Base-by-base conservation (phyloP, 768 basidiomycete species). In the Rhodosporidiobolus sp. region DNA sequence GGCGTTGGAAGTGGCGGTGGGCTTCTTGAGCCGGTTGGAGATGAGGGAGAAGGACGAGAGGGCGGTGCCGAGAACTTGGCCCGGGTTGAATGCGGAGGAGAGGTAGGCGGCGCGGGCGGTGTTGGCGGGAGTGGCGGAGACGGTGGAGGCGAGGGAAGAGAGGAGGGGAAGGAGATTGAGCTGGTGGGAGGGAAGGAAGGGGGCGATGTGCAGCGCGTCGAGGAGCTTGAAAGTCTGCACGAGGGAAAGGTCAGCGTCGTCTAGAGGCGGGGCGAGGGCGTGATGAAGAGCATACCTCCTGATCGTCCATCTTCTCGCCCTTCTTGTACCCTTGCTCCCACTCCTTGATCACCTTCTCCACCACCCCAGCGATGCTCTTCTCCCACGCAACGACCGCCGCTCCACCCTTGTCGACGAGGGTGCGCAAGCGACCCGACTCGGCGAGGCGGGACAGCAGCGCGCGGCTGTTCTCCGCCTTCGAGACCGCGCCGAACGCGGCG, bases 401-500 rank as follows among this genome's bases (percentile, higher is more conserved):
- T 17, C 66, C 58, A 8, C 54, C 65, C 53, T 60, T 48, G 38
- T 55, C 61, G 7, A 66, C 49, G 20, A 73, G 38, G 26, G 43
- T 76, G 1, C 78, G 48, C 4, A 82, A 72, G 59, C 78, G 76
- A 0, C 80, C 82, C 16, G 76, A 64, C 55, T 70, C 63, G 4
- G 81, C 80, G 20, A 83, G 79, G 8, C 73, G 76, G 28, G 79
- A 79, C 52, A 82, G 77, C 9, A 82, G 75, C 3, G 75, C 61
- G 35, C 80, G 80, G 65, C 81, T 80, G 50, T 80, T 71, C 12
- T 80, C 80, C 35, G 72, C 64, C 80, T 80, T 81, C 46, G 80
- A 63, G 6, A 78, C 73, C 32, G 76, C 73, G 24, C 74, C 78
- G 56, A 81, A 81, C 1, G 76, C 77, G 20, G 24, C 35, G n/a